A percentile compares a stretch with the other conserved stretches of the same genome.
Evolutionary conservation across 2,329 filamentous ascomycete species (phyloP).

Genomic region (Pestalotiopsis sp.): DNA sequence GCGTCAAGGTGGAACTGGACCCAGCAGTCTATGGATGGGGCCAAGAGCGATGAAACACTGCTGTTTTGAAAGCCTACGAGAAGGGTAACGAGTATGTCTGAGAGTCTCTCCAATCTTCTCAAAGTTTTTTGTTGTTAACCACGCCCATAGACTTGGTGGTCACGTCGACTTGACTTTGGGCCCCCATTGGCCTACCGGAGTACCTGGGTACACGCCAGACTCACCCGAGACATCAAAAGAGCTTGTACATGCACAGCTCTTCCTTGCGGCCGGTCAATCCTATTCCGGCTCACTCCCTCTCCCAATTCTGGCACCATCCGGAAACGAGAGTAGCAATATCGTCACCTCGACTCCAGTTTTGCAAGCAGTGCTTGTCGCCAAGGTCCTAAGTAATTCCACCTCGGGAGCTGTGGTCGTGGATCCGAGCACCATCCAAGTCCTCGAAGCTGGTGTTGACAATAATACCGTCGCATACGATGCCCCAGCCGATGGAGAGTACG

Average conservation of each 20-base stretch:
- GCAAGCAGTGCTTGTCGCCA: not conserved
- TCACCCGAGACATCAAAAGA: not conserved
- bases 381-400: not conserved
- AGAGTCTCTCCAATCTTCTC: not conserved
- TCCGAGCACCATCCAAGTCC: not conserved
- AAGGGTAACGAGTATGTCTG: not conserved
- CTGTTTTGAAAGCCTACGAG: not conserved
- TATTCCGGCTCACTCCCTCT: not conserved
- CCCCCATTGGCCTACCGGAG: not conserved
- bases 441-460: not conserved
- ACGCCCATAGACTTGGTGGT: not conserved
- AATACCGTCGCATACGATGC: not conserved
- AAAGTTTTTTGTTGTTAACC: not conserved
- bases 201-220: not conserved
- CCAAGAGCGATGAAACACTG: not conserved
- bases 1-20: not conserved
- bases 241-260: not conserved
- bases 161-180: not conserved
- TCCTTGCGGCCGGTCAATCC: not conserved
- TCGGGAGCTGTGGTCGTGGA: not conserved
- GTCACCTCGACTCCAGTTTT: not conserved
- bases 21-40: not conserved
- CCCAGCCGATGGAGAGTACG: not conserved
- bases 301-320: not conserved
- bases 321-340: not conserved